phyloP scores from a whole-genome alignment of 2,329 filamentous ascomycete species.

The Aspergillus felis region DNA sequence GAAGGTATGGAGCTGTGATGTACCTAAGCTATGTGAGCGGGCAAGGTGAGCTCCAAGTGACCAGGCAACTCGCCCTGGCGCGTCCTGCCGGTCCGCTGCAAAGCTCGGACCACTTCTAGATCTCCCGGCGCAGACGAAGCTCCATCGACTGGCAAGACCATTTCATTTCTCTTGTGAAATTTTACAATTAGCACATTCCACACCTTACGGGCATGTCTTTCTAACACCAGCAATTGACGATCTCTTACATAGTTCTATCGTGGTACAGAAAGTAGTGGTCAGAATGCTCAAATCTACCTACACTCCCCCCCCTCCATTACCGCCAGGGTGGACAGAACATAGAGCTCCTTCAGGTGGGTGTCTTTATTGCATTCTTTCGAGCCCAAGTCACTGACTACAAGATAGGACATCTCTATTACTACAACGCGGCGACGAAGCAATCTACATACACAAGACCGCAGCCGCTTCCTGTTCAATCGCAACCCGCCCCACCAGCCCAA shows the following conservation, averaged over 20 bases:
- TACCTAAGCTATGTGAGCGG: conserved; percentile 16
- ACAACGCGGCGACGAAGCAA: conserved; percentile 74
- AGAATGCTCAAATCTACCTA: conserved; percentile 76
- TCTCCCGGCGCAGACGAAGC: conserved; percentile 10
- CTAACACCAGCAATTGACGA: background rate
- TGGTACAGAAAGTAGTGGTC: background rate
- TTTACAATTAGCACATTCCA: background rate
- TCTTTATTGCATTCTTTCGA: conserved; percentile 7
- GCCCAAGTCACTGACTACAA: conserved; percentile 15
- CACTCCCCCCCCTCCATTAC: conserved; percentile 63
- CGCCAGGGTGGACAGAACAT: conserved; percentile 87
- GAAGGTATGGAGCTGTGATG: conserved; percentile 10
- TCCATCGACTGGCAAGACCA: background rate
- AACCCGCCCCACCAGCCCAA: conserved; percentile 34
- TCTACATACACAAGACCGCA: conserved; percentile 83
- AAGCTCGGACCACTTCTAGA: conserved; percentile 36
- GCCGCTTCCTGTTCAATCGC: conserved; percentile 23
- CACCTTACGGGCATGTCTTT: background rate
- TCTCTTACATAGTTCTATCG: background rate
- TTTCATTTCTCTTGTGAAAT: background rate
- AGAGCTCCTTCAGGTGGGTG: conserved; percentile 69
- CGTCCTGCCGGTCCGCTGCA: conserved; percentile 31
- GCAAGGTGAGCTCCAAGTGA: conserved; percentile 32
- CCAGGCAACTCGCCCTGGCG: conserved; percentile 39
- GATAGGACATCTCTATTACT: conserved; percentile 79